phyloP scores from a whole-genome alignment of 2,329 filamentous ascomycete species.

The Cladosporium sp. region DNA sequence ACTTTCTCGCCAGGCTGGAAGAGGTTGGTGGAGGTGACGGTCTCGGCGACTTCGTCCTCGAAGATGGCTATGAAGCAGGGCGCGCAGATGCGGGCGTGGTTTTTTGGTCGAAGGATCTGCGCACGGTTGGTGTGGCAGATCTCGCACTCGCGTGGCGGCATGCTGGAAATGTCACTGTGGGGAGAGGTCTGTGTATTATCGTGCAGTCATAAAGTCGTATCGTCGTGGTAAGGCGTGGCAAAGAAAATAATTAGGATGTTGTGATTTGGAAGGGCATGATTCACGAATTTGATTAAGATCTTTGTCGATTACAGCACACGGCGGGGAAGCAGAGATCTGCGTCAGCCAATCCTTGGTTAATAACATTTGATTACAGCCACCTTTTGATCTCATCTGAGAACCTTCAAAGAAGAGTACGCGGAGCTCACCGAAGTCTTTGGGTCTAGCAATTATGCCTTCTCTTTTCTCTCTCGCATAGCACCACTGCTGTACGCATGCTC shows the following conservation, averaged over 20 bases:
- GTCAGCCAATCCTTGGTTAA: no score
- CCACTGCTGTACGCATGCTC: no score
- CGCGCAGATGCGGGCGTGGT: slow-evolving; percentile 89
- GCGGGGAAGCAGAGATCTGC: background rate
- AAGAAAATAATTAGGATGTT: background rate
- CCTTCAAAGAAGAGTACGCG: no score
- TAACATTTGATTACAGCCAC: no score
- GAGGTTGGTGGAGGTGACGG: slow-evolving; percentile 74
- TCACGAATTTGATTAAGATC: background rate
- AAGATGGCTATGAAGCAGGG: slow-evolving; percentile 82
- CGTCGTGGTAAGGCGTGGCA: background rate
- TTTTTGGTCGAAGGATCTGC: slow-evolving; percentile 89
- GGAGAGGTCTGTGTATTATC: background rate
- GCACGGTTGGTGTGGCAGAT: slow-evolving; percentile 74
- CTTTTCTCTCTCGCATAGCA: no score
- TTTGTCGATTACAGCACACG: slow-evolving; percentile 4
- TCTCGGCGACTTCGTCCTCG: slow-evolving; percentile 90
- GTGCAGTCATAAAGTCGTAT: slow-evolving; percentile 9
- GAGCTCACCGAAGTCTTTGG: no score
- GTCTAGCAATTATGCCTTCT: no score
- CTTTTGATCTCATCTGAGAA: no score
- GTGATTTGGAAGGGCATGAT: background rate
- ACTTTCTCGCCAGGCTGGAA: slow-evolving; percentile 81
- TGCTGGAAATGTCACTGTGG: slow-evolving; percentile 33
- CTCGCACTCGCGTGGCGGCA: slow-evolving; percentile 75